Conservation (phyloP, 108 stramenopile species). For the Tribonema minus region DNA sequence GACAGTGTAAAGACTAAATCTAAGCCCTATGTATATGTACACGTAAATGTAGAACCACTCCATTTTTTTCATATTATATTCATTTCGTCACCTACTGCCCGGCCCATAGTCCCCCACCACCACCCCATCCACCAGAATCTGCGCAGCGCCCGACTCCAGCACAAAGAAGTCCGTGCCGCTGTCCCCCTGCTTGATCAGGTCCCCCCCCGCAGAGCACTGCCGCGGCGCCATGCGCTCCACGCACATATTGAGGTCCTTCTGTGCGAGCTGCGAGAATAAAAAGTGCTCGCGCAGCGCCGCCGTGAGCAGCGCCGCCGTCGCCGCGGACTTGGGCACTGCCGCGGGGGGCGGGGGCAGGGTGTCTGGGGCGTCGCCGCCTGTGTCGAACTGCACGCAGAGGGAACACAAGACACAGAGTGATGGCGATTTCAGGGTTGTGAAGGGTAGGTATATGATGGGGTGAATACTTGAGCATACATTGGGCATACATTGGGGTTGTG, state of each 20-base stretch:
- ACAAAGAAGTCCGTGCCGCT: conserved; percentile 48
- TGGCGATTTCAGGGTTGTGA: too few relatives aligned
- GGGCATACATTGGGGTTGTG: too few relatives aligned
- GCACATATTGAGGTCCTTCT: conserved; percentile 34
- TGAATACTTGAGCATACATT: too few relatives aligned
- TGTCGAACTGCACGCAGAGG: too few relatives aligned
- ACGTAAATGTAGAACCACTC: too few relatives aligned
- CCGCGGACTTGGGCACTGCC: conserved; percentile 7
- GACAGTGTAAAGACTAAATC: too few relatives aligned
- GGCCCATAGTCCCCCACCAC: not conserved
- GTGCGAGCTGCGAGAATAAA: conserved; percentile 43
- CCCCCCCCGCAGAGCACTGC: not conserved
- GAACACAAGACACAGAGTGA: too few relatives aligned
- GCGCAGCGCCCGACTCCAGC: conserved; percentile 34
- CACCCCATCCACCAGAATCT: not conserved
- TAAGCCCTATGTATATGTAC: too few relatives aligned
- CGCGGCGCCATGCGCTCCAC: conserved; percentile 41
- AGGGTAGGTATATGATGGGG: too few relatives aligned
- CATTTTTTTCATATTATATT: too few relatives aligned
- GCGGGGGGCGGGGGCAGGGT: too few relatives aligned
- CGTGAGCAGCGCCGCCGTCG: conserved; percentile 11
- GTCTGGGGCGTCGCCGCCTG: too few relatives aligned
- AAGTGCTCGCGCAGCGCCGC: conserved; percentile 48
- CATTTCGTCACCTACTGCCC: conserved; percentile 11
- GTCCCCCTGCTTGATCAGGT: conserved; percentile 49